Percentiles rank a stretch among this genome's conserved stretches.
Evolutionary conservation across 306 rosid species (phyloP).

Genomic region (Cyclanthera cordifolia): DNA sequence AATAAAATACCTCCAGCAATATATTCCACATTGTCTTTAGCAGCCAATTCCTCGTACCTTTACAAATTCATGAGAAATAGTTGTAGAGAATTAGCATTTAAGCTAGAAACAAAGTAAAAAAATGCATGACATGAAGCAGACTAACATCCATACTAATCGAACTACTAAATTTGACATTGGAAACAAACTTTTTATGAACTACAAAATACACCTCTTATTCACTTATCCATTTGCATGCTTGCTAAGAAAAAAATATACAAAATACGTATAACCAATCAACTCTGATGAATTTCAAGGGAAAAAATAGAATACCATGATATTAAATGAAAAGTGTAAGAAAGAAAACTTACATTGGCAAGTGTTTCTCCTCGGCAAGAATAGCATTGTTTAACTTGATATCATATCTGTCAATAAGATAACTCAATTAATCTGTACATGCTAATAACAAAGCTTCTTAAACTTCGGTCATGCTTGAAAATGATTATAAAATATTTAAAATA

Average conservation of each 20-base stretch:
- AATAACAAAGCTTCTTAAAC: not conserved
- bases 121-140: not conserved
- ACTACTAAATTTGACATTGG: not conserved
- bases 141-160: not conserved
- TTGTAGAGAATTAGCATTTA: not conserved
- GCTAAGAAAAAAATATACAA: not conserved
- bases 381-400: conserved; percentile 66
- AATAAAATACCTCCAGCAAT: conserved; percentile 81
- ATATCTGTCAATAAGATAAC: conserved; percentile 33
- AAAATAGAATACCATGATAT: not conserved
- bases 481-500: too few species aligned
- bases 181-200: not conserved
- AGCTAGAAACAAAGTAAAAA: not conserved
- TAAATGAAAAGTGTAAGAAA: not conserved
- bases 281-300: not conserved
- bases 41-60: conserved; percentile 69
- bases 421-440: not conserved
- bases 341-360: conserved; percentile 60
- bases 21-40: conserved; percentile 56
- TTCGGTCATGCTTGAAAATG: too few species aligned
- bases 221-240: not conserved
- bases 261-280: not conserved
- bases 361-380: conserved; percentile 86
- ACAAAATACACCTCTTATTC: not conserved
- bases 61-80: conserved; percentile 7